Base-by-base conservation (phyloP, 768 basidiomycete genomes). In the Terana coerulea region DNA sequence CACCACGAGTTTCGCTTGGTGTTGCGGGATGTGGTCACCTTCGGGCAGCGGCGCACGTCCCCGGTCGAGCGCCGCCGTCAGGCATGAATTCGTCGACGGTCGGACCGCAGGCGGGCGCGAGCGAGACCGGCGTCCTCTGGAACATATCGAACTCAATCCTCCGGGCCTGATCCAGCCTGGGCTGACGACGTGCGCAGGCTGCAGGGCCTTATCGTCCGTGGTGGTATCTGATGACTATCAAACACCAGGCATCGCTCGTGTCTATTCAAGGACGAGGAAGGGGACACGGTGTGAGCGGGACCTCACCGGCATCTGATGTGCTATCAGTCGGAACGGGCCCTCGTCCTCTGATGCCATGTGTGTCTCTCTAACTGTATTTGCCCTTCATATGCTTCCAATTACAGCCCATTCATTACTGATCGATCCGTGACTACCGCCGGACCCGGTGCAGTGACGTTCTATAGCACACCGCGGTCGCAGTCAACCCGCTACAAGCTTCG, bases 221-320 rank as follows among this genome's bases (percentile, higher is more conserved):
- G 43, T 30, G 43, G 17, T 17, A 30, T 17, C 29, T 29, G 12
- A 44, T 44, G 17, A 40, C 28, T 7, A 42, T 26, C 41, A 22
- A 42, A 42, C 28, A 10, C 41, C 24, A 26, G 28, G 12, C 41
- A 12, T 10, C 15, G 22, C 11, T 24, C 41, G n/a, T 21, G n/a
- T 22, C 39, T 22, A 11, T 15, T n/a, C 22, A 21, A 3, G 39
- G 11, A n/a, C 39, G n/a, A 21, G 39, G 11, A 22, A 24, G 24
- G 3, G 22, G 12, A 25, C 21, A 21, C 22, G 22, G 14, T 21
- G 17, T n/a, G 43, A 8, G 28, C 26, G 43, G 25, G 28, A 7
- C 43, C 43, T 30, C 43, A 10, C 19, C 28, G 40, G 49, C 29
- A 51, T 51, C 49, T 51, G 49, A 51, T 51, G 43, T 29, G 43